Evolutionary conservation across 371 early-diverging fungal species (phyloP).

Genomic region (Circinella minor): DNA sequence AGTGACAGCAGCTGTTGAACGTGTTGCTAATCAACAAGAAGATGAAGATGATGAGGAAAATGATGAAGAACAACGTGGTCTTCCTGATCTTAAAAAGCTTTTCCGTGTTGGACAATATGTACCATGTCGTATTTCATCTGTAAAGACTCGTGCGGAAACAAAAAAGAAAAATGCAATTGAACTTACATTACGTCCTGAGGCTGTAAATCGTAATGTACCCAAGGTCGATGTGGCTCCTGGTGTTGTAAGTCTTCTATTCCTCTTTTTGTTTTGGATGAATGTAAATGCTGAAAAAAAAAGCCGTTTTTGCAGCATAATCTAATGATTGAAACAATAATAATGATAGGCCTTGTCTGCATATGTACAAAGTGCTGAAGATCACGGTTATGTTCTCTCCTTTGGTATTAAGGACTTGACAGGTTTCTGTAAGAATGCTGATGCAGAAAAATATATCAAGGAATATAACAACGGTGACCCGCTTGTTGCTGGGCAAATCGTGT

Average conservation of each 20-base stretch:
- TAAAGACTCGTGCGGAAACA: slow-evolving; percentile 47
- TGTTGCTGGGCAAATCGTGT: slow-evolving; percentile 68
- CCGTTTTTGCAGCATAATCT: too few relatives aligned
- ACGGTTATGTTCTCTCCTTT: slow-evolving; percentile 77
- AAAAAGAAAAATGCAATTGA: slow-evolving; percentile 60
- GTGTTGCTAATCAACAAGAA: slow-evolving; percentile 63
- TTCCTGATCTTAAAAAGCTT: slow-evolving; percentile 63
- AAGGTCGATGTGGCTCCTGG: slow-evolving; percentile 62
- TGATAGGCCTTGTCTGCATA: slow-evolving; percentile 62
- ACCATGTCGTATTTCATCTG: slow-evolving; percentile 61
- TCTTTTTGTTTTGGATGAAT: neutral
- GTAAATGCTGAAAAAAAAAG: too few relatives aligned
- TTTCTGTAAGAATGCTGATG: slow-evolving; percentile 69
- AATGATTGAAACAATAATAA: too few relatives aligned
- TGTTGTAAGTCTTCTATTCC: slow-evolving; percentile 45
- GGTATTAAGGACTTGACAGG: slow-evolving; percentile 71
- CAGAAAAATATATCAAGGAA: slow-evolving; percentile 56
- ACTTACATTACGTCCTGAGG: slow-evolving; percentile 72
- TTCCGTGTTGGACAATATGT: slow-evolving; percentile 82
- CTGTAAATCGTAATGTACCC: slow-evolving; percentile 64
- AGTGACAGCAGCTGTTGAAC: slow-evolving; percentile 67
- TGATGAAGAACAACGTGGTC: slow-evolving; percentile 27
- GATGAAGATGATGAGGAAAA: slow-evolving; percentile 41
- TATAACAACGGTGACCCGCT: slow-evolving; percentile 59
- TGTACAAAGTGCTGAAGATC: slow-evolving; percentile 80